Conservation (phyloP, 139 green algal species). For the Marvania coccoides region DNA sequence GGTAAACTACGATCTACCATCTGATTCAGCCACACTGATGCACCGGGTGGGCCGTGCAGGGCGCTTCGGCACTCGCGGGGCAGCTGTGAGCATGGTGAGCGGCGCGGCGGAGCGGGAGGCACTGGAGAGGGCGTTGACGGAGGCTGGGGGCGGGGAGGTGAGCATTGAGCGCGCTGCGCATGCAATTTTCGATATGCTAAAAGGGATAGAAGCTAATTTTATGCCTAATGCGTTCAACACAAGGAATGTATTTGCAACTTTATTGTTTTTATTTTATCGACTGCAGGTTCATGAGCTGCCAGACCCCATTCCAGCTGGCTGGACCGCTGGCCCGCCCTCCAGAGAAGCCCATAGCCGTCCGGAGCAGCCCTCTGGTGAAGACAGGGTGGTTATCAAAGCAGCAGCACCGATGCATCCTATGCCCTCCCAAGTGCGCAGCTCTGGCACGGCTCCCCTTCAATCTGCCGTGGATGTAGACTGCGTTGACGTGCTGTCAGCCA, state of each 20-base stretch:
- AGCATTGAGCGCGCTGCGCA: no score
- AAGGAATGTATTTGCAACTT: no score
- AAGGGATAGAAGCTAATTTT: no score
- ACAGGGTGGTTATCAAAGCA: neutral
- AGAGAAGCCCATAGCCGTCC: neutral
- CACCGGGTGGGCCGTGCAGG: conserved; percentile 70
- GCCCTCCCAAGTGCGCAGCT: neutral
- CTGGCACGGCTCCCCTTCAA: no score
- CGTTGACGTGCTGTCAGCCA: neutral
- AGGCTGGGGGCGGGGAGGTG: conserved; percentile 2
- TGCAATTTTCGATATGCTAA: no score
- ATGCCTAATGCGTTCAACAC: no score
- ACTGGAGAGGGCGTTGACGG: conserved; percentile 1
- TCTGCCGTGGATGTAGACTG: no score
- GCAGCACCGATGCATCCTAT: neutral
- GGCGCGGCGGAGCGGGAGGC: neutral
- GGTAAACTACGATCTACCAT: conserved; percentile 65
- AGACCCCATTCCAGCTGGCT: neutral
- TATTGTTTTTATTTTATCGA: neutral
- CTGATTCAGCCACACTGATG: conserved; percentile 39
- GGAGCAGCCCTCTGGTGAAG: neutral
- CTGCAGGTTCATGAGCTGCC: neutral
- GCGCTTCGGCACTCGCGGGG: conserved; percentile 64
- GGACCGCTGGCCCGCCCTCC: neutral
- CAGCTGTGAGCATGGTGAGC: conserved; percentile 50